Evolutionary conservation across 1,139 yeast genomes (phyloP), one percentile per base, ranked within the genome.

Genomic region (Nadsonia starkeyi-henricii): DNA sequence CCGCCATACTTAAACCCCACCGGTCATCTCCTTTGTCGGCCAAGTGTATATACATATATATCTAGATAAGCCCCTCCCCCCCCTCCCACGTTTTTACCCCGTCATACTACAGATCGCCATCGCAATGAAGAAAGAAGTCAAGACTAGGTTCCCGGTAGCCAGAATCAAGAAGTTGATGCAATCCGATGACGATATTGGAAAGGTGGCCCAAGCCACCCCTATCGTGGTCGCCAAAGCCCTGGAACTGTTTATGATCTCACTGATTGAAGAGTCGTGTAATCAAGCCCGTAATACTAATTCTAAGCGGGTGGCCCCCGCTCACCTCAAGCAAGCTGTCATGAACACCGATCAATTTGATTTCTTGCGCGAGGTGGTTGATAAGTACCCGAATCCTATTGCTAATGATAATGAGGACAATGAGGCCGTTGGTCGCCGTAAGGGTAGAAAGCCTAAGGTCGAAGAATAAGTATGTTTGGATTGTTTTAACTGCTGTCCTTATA

Each of bases 161-260:
- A 77, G 97, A 54, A 89, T 91, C 62, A 91, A 91, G 69, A 85
- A 93, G 61, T 78, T 91, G 51, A 89, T 91, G 96, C 98, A 91
- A 63, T 82, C 95, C 47, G 99, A 91, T 64, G 98, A 91, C 57
- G 99, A 91, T 57, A 89, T 91, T 46, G 99, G 99, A 42, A 91
- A 91, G 64, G 98, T 93, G 17, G 96, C 98, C 9, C 97, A 89
- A 63, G 97, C 96, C 2, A 91, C 98, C 2, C 99, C 99, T 0
- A 83, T 91, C 21, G 89, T 89, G 30, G 96, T 91, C 13, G 96
- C 98, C 9, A 75, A 96, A 54, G 96, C 97, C 0, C 72, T 91
- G 49, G 98, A 91, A 66, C 77, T 86, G 53, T 91, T 91, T 62
- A 79, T 91, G 77, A 88, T 95, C 49, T 78, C 91, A 51, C 72